These are phyloP conservation scores for Phylloporus sp. DNA, from an alignment of 768 basidiomycete species.

Conservation along the genomic window DNA sequence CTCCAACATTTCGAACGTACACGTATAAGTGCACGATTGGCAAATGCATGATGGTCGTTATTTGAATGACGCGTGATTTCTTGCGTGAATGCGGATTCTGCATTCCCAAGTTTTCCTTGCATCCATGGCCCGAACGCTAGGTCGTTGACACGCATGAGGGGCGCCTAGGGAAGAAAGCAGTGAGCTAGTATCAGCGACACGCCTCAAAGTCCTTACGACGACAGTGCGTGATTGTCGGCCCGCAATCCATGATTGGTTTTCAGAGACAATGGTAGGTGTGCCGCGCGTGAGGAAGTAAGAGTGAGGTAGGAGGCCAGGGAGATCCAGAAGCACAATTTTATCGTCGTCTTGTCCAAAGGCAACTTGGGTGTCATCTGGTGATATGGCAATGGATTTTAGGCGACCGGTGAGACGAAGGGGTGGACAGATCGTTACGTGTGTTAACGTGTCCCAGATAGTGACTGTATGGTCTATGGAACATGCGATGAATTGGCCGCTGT, in stretches of 20 bases:
- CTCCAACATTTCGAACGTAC: not conserved
- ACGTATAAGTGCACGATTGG: constrained; percentile 3
- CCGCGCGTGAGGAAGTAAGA: constrained; percentile 3
- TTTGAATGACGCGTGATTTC: not conserved
- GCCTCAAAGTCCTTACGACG: not conserved
- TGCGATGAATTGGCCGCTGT: constrained; percentile 6
- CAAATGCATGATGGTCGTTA: constrained; percentile 1
- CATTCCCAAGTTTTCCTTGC: constrained; percentile 6
- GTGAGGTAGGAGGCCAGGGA: not conserved
- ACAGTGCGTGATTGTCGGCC: not conserved
- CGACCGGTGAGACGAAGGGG: not conserved
- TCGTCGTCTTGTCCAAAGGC: constrained; percentile 6
- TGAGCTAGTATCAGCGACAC: not conserved
- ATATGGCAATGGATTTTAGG: not conserved
- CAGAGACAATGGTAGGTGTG: not conserved
- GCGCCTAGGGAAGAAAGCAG: not conserved
- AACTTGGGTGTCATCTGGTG: not conserved
- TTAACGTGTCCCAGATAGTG: constrained; percentile 5
- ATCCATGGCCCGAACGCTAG: constrained; percentile 1
- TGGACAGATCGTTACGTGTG: not conserved
- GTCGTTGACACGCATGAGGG: not conserved
- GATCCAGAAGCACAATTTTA: not conserved
- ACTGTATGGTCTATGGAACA: not conserved
- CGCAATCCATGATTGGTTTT: not conserved
- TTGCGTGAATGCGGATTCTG: constrained; percentile 1